Evolutionary conservation across 192 early-diverging fungal species (phyloP).

Genomic region (Mortierella claussenii): DNA sequence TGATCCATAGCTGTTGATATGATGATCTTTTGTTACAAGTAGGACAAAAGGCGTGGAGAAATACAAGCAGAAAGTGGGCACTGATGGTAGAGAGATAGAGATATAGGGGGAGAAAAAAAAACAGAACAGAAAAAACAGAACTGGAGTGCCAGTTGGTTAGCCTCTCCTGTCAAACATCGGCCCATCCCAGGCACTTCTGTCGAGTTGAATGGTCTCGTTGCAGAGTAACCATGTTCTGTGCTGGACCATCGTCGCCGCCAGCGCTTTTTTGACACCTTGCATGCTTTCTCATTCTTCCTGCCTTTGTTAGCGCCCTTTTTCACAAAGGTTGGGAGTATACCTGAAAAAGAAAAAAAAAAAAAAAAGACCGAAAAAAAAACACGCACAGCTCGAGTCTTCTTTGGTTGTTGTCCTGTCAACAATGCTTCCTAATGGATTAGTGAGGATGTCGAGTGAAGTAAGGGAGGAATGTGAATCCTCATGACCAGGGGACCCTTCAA

Average conservation of each 20-base stretch:
- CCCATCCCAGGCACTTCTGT: too few species aligned
- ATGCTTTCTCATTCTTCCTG: too few species aligned
- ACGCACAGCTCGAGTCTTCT: not conserved
- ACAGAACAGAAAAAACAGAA: conserved; percentile 1
- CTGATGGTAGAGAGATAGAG: not conserved
- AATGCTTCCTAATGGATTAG: not conserved
- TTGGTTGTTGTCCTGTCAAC: not conserved
- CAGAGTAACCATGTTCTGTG: too few species aligned
- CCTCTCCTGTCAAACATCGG: too few species aligned
- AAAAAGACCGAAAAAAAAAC: conserved; percentile 9
- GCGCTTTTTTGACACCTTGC: too few species aligned
- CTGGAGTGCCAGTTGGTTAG: too few species aligned
- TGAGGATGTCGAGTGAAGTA: not conserved
- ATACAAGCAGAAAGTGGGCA: not conserved
- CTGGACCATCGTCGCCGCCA: too few species aligned
- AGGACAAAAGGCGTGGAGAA: not conserved
- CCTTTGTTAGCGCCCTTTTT: too few species aligned
- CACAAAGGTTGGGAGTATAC: too few species aligned
- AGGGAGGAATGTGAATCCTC: not conserved
- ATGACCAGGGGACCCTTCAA: not conserved
- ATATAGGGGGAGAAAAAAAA: conserved; percentile 1
- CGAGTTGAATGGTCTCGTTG: too few species aligned
- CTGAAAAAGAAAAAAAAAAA: conserved; percentile 1
- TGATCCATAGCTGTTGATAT: conserved; percentile 43
- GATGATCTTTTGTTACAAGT: not conserved